phyloP scores from a whole-genome alignment of 1,284 basidiomycete genomes.

The Papiliotrema nemorosa region DNA sequence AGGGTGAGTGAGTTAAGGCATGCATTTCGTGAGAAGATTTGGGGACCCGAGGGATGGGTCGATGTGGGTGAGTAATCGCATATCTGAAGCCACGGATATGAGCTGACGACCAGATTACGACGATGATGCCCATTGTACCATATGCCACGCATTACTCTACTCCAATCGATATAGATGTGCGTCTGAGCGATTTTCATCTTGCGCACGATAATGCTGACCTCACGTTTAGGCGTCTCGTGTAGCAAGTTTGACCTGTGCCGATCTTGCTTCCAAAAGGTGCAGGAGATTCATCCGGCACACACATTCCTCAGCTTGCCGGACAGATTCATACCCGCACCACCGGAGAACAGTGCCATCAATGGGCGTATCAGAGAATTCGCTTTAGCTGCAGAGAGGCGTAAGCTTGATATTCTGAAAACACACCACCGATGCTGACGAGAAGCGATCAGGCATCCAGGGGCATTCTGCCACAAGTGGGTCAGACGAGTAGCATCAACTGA shows the following conservation, averaged over 20 bases:
- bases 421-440: background rate
- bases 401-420: background rate
- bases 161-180: slow-evolving; percentile 72
- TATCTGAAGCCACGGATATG: background rate
- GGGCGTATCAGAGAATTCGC: background rate
- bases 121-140: slow-evolving; percentile 69
- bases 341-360: slow-evolving; percentile 13
- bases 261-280: slow-evolving; percentile 63
- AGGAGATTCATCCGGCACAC: slow-evolving; percentile 83
- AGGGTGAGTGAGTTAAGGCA: slow-evolving; percentile 63
- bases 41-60: slow-evolving; percentile 75
- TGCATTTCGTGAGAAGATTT: slow-evolving; percentile 77
- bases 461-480: slow-evolving; percentile 62
- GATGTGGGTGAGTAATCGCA: slow-evolving; percentile 65
- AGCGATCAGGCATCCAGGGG: slow-evolving; percentile 44
- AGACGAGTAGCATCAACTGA: background rate
- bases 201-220: background rate
- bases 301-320: slow-evolving; percentile 77
- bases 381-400: background rate
- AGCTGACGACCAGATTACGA: slow-evolving; percentile 51
- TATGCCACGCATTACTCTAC: slow-evolving; percentile 62
- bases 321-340: slow-evolving; percentile 16
- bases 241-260: slow-evolving; percentile 72
- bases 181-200: slow-evolving; percentile 11
- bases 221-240: slow-evolving; percentile 60